phyloP scores from a whole-genome alignment of 1,139 yeast species.

The Scheffersomyces titani region DNA sequence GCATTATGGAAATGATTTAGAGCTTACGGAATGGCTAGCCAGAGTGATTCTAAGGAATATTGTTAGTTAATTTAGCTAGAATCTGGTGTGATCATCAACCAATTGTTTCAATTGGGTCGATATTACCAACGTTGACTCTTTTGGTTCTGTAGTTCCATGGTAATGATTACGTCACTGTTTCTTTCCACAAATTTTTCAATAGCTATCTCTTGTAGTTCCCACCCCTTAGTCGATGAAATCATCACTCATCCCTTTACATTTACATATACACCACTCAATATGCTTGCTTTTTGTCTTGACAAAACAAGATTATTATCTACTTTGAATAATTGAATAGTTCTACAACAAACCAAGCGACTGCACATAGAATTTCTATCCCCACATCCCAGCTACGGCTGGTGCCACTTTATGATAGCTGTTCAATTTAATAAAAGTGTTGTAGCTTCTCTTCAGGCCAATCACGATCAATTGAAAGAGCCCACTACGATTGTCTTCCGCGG shows the following conservation, averaged over 20 bases:
- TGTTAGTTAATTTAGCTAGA: not conserved
- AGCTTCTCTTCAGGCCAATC: not conserved
- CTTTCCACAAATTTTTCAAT: too few species aligned
- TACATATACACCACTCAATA: not conserved
- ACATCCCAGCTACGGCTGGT: not conserved
- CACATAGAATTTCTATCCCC: not conserved
- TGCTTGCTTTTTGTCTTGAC: not conserved
- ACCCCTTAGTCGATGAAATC: too few species aligned
- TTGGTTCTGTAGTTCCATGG: too few species aligned
- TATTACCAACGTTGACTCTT: too few species aligned
- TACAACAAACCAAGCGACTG: not conserved
- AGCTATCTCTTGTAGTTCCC: too few species aligned
- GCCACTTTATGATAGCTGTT: not conserved
- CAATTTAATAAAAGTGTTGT: not conserved
- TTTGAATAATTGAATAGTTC: too few species aligned
- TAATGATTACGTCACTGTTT: too few species aligned
- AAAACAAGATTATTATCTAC: not conserved
- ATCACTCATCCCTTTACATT: not conserved
- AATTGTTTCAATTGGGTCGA: too few species aligned
- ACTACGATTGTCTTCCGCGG: not conserved
- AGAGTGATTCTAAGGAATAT: not conserved
- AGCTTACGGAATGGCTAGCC: too few species aligned
- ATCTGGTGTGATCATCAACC: too few species aligned
- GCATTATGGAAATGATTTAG: not conserved
- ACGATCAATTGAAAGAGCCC: not conserved